These are phyloP conservation scores for Rhododendron griersonianum DNA, from an alignment of 148 eudicot species.

Conservation along the genomic window DNA sequence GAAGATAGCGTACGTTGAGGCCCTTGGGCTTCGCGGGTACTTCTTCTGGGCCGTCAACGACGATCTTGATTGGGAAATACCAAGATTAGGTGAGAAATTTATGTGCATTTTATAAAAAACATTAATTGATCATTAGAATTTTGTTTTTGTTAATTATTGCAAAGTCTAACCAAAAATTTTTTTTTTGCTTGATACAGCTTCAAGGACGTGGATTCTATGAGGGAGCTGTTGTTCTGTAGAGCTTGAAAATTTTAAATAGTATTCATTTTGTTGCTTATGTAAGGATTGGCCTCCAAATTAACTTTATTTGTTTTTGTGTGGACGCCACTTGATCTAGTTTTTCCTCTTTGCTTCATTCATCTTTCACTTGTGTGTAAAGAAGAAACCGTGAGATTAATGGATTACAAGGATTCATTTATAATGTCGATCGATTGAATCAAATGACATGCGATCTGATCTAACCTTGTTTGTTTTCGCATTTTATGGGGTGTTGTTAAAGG, in stretches of 20 bases:
- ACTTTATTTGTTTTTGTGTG: neutral
- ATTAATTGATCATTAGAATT: too few relatives aligned
- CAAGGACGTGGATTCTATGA: neutral
- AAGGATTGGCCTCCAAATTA: neutral
- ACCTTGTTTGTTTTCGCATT: neutral
- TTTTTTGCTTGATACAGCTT: slow-evolving; percentile 1
- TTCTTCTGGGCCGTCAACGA: slow-evolving; percentile 53
- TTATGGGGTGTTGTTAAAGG: neutral
- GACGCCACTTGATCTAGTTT: neutral
- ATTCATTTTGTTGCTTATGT: neutral
- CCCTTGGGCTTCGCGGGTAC: slow-evolving; percentile 35
- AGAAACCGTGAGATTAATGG: neutral
- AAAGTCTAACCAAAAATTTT: neutral
- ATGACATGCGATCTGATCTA: neutral
- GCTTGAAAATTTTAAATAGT: neutral
- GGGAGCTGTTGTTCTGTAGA: neutral
- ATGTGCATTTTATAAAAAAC: neutral
- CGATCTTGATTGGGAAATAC: slow-evolving; percentile 40
- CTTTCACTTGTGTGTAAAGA: neutral
- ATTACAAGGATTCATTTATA: neutral
- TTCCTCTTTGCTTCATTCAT: neutral
- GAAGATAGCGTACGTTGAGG: slow-evolving; percentile 32
- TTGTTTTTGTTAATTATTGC: neutral
- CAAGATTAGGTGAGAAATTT: slow-evolving; percentile 30
- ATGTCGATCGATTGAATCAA: too few relatives aligned